Conservation (phyloP, 2,329 filamentous ascomycete genomes). For the Penicillium concentricum region DNA sequence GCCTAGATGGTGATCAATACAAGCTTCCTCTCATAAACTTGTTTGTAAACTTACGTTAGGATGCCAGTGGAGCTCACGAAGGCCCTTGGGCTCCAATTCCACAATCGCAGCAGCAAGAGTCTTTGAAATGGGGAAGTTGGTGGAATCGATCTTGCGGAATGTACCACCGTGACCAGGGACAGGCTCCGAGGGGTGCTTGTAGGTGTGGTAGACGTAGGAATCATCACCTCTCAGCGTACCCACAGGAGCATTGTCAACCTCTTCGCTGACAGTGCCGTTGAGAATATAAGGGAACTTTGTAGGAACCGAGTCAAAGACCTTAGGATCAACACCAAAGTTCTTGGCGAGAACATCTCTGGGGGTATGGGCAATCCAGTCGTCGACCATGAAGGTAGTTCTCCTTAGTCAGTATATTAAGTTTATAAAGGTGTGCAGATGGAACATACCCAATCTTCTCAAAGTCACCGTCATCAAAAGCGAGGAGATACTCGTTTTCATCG, state of each 20-base stretch:
- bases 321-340: conserved; percentile 64
- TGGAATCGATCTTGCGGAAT: conserved; percentile 64
- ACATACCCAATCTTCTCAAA: conserved; percentile 62
- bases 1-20: conserved; percentile 43
- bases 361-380: conserved; percentile 68
- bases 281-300: conserved; percentile 61
- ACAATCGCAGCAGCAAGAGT: conserved; percentile 67
- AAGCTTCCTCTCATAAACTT: neutral
- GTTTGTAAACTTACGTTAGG: conserved; percentile 55
- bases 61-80: conserved; percentile 70
- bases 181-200: conserved; percentile 55
- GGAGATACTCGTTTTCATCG: conserved; percentile 66
- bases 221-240: conserved; percentile 56
- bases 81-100: conserved; percentile 60
- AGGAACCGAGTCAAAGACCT: conserved; percentile 60
- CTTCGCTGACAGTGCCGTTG: conserved; percentile 54
- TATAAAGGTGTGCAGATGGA: neutral
- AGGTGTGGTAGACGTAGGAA: conserved; percentile 62
- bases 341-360: conserved; percentile 64
- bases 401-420: neutral
- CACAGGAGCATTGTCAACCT: conserved; percentile 45
- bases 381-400: conserved; percentile 69
- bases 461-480: conserved; percentile 66
- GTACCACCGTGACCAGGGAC: conserved; percentile 63
- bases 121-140: conserved; percentile 64